Percentiles rank a stretch among this genome's conserved stretches.
Conservation (phyloP, 148 eudicot species). For the Pharnaceum exiguum region DNA sequence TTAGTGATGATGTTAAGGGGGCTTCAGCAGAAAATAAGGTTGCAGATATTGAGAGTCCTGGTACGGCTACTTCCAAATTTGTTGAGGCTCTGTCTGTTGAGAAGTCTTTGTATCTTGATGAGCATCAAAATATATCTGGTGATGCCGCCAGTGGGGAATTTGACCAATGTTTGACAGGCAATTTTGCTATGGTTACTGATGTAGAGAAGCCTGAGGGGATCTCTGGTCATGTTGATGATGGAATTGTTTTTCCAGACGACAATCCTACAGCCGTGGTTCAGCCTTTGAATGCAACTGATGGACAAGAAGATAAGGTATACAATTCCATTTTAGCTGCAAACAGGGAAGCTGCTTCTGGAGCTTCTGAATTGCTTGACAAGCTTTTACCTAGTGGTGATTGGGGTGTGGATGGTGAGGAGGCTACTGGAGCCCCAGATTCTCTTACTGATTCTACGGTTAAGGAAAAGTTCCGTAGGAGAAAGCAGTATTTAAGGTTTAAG, state of each 20-base stretch:
- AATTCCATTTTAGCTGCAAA: conserved; percentile 48
- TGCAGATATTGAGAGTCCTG: conserved; percentile 60
- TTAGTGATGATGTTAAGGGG: conserved; percentile 22
- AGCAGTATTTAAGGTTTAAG: conserved; percentile 43
- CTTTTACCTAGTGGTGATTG: conserved; percentile 35
- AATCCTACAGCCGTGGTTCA: not conserved
- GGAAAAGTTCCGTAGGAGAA: conserved; percentile 47
- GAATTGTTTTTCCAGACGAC: conserved; percentile 6
- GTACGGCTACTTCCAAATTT: conserved; percentile 66
- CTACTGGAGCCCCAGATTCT: conserved; percentile 15
- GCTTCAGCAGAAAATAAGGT: conserved; percentile 28
- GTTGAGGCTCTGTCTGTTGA: conserved; percentile 27
- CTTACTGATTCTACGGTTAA: conserved; percentile 28
- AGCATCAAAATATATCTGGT: conserved; percentile 4
- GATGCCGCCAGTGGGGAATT: conserved; percentile 9
- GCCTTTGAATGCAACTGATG: conserved; percentile 3
- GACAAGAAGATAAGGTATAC: conserved; percentile 21
- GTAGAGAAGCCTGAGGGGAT: conserved; percentile 21
- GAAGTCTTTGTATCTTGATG: conserved; percentile 13
- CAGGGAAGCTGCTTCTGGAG: conserved; percentile 47
- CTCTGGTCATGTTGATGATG: conserved; percentile 23
- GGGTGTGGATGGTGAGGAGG: conserved; percentile 9
- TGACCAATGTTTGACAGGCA: conserved; percentile 11
- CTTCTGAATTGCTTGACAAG: conserved; percentile 47
- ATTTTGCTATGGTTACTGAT: conserved; percentile 11